phyloP scores from a whole-genome alignment of 176 grass and related monocot species.

The Neostapfia colusana region DNA sequence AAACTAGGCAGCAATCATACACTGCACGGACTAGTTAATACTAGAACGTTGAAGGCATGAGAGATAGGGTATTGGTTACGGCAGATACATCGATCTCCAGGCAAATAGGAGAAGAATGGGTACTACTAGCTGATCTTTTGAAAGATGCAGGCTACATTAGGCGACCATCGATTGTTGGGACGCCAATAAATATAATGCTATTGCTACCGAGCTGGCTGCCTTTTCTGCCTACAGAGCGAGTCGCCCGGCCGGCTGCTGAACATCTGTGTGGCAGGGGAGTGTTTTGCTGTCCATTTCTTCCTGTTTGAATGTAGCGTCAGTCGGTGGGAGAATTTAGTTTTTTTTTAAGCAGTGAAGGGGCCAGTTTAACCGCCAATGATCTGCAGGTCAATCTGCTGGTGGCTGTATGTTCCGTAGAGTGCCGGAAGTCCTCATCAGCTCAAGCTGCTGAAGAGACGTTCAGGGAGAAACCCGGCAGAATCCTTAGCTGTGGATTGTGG shows the following conservation, averaged over 20 bases:
- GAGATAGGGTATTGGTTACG: constrained; percentile 38
- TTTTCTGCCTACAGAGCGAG: neutral
- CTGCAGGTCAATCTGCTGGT: neutral
- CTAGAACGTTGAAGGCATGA: constrained; percentile 23
- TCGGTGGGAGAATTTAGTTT: no score
- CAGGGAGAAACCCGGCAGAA: neutral
- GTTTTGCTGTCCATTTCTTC: neutral
- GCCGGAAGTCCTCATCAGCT: neutral
- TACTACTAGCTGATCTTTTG: constrained; percentile 6
- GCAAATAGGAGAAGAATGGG: neutral
- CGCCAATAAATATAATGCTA: neutral
- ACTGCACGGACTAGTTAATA: neutral
- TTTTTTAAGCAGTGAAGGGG: constrained; percentile 6
- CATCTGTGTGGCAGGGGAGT: constrained; percentile 1
- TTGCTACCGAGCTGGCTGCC: neutral
- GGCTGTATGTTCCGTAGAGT: neutral
- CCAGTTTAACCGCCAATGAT: constrained; percentile 21
- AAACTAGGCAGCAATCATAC: constrained; percentile 29
- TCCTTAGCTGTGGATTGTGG: neutral
- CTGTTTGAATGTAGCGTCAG: neutral
- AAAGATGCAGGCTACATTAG: constrained; percentile 26
- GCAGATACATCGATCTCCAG: constrained; percentile 26
- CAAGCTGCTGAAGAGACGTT: neutral
- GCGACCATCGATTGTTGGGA: constrained; percentile 14
- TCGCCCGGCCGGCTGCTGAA: neutral